phyloP scores from a whole-genome alignment of 2,329 filamentous ascomycete genomes.

The Cordyceps pruinosa region DNA sequence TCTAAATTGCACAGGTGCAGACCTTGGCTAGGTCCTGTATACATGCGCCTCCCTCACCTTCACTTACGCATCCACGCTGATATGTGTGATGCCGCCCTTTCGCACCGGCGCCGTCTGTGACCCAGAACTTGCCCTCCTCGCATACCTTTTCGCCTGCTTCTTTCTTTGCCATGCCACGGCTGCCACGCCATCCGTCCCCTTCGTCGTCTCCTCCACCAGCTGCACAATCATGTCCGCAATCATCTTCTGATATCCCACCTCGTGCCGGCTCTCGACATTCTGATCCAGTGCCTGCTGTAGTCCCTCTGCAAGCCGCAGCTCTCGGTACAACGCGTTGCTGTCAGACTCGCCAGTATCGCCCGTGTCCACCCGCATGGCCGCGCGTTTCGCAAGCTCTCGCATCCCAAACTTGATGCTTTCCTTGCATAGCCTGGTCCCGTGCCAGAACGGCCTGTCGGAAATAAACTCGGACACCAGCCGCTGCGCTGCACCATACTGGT shows the following conservation, averaged over 20 bases:
- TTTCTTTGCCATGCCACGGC: conserved; percentile 3
- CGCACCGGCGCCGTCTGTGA: neutral
- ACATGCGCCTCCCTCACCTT: neutral
- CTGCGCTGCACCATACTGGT: conserved; percentile 25
- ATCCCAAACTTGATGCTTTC: conserved; percentile 32
- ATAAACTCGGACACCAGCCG: conserved; percentile 26
- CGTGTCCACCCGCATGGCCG: conserved; percentile 11
- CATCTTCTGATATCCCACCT: conserved; percentile 14
- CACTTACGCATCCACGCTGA: neutral
- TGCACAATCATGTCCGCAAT: conserved; percentile 19
- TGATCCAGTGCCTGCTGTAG: conserved; percentile 22
- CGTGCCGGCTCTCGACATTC: conserved; percentile 19
- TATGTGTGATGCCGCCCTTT: neutral
- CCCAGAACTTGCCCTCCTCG: neutral
- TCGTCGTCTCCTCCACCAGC: conserved; percentile 7
- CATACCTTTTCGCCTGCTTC: neutral
- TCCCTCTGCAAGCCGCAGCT: conserved; percentile 13
- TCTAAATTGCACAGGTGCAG: neutral
- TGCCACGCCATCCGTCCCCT: neutral
- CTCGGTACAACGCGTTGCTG: neutral
- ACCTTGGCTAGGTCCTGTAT: neutral
- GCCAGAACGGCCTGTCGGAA: conserved; percentile 28
- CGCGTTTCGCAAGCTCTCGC: conserved; percentile 26
- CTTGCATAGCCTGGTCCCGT: conserved; percentile 30
- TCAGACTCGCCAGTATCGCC: neutral